These are phyloP conservation scores for Cyclocybe aegerita DNA, from an alignment of 768 basidiomycete genomes.

Conservation along the genomic window DNA sequence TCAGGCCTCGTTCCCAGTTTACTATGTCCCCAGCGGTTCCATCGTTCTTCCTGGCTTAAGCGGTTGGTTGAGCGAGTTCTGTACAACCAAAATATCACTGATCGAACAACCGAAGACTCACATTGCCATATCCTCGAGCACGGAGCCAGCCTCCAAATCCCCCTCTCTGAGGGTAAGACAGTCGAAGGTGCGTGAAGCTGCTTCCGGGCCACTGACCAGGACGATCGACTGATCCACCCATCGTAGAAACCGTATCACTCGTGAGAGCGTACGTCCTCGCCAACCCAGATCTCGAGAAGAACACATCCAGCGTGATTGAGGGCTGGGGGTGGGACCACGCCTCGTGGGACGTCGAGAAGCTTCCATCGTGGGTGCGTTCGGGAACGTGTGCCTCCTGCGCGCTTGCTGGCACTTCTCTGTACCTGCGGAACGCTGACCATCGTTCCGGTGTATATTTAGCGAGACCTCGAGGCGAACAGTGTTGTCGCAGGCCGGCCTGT, in stretches of 20 bases:
- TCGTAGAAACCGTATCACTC: constrained; percentile 57
- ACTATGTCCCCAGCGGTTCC: constrained; percentile 52
- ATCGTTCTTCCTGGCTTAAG: constrained; percentile 72
- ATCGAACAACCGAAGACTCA: constrained; percentile 47
- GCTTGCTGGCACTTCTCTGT: constrained; percentile 52
- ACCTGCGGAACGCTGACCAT: background rate
- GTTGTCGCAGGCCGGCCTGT: constrained; percentile 67
- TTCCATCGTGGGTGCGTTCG: constrained; percentile 12
- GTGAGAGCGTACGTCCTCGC: constrained; percentile 61
- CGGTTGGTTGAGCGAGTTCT: constrained; percentile 40
- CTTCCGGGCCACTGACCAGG: background rate
- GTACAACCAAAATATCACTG: background rate
- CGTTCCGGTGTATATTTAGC: constrained; percentile 35
- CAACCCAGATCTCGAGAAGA: constrained; percentile 50
- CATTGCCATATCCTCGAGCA: constrained; percentile 81
- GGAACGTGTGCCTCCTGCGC: constrained; percentile 15
- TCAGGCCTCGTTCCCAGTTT: constrained; percentile 26
- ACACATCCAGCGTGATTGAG: constrained; percentile 62
- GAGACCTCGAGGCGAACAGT: constrained; percentile 69
- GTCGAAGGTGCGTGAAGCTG: constrained; percentile 44
- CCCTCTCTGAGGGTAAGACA: constrained; percentile 59
- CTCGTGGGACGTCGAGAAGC: constrained; percentile 41
- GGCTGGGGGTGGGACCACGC: constrained; percentile 96
- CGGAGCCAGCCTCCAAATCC: constrained; percentile 63
- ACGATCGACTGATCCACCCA: background rate